Percentiles rank a stretch among this genome's conserved stretches.
These are phyloP conservation scores for Ambrosiella xylebori DNA, from an alignment of 2,329 filamentous ascomycete genomes.

Conservation along the genomic window DNA sequence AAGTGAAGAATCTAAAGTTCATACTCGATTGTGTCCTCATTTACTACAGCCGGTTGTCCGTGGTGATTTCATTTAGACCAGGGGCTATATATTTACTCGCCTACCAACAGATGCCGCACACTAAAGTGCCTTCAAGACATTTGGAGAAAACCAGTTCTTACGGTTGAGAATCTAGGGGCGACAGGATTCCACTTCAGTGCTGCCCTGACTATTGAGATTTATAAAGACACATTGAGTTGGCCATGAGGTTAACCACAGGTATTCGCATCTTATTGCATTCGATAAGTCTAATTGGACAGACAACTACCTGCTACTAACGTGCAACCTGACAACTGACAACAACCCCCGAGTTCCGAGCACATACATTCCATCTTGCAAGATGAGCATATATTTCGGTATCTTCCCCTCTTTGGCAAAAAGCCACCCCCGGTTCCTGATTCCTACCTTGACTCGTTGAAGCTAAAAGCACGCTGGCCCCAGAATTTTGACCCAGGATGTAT, in stretches of 20 bases:
- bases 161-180: background rate
- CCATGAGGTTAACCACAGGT: background rate
- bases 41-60: too few relatives aligned
- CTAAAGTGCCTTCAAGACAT: background rate
- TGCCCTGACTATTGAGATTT: background rate
- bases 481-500: background rate
- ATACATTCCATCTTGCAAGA: background rate
- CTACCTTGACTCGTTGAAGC: background rate
- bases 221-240: background rate
- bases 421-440: background rate
- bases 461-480: background rate
- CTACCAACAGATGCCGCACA: background rate
- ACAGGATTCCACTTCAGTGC: slow-evolving; percentile 1
- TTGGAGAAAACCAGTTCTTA: background rate
- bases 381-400: slow-evolving; percentile 1
- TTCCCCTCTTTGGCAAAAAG: background rate
- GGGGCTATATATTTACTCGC: background rate
- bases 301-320: background rate
- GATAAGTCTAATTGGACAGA: background rate
- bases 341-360: background rate
- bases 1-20: too few relatives aligned
- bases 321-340: background rate
- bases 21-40: too few relatives aligned
- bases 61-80: background rate
- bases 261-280: too few relatives aligned